These are phyloP conservation scores for Lumnitzera littorea DNA, from an alignment of 345 rosid genomes.

Conservation along the genomic window DNA sequence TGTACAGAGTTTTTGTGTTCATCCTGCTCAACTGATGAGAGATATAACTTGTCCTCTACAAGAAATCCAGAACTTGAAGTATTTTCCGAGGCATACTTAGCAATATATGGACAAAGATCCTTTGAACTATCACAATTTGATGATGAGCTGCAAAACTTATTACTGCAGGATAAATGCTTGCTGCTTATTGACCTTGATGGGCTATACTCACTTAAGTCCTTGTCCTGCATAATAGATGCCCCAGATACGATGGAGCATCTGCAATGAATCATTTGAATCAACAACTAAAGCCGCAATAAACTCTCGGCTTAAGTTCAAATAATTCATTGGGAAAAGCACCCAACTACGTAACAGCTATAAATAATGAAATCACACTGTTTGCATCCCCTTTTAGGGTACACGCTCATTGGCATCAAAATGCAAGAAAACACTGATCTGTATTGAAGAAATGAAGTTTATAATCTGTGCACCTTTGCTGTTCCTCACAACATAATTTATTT, in stretches of 20 bases:
- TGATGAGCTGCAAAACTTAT: conserved; percentile 41
- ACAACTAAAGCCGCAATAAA: conserved; percentile 52
- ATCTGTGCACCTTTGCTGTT: no score
- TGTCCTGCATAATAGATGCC: conserved; percentile 85
- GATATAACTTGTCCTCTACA: conserved; percentile 52
- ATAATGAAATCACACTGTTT: neutral
- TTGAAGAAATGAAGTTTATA: no score
- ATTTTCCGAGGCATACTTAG: conserved; percentile 31
- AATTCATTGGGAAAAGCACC: neutral
- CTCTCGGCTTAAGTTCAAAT: conserved; percentile 12
- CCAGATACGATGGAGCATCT: conserved; percentile 80
- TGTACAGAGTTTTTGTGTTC: conserved; percentile 30
- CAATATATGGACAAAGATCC: conserved; percentile 53
- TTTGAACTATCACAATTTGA: conserved; percentile 37
- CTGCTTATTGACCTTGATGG: conserved; percentile 61
- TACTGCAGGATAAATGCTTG: conserved; percentile 52
- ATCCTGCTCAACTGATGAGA: conserved; percentile 28
- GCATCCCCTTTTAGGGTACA: no score
- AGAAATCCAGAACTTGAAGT: conserved; percentile 72
- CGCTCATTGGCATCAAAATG: no score
- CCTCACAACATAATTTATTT: no score
- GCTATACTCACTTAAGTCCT: conserved; percentile 53
- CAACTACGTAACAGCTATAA: neutral
- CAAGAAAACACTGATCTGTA: no score
- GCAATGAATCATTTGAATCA: conserved; percentile 79